Percentiles rank a stretch among this genome's conserved stretches.
phyloP scores from a whole-genome alignment of 2,329 filamentous ascomycete genomes.

The Xylariomycetidae sp. region DNA sequence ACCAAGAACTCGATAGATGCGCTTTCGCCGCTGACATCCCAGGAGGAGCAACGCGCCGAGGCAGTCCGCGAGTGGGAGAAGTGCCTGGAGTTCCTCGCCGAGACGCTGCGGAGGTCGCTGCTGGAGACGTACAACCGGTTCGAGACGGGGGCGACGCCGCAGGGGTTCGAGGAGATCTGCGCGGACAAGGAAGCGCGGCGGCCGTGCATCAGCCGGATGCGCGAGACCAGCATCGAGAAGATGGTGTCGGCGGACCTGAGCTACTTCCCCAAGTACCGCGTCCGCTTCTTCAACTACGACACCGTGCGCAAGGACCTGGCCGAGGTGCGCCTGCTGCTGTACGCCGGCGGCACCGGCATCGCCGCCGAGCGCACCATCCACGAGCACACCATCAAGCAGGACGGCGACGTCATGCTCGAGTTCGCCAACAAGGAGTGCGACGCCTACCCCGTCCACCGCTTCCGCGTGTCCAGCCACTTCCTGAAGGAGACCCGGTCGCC shows the following conservation, averaged over 20 bases:
- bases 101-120: conserved; percentile 35
- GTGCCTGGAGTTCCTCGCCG: conserved; percentile 35
- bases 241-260: conserved; percentile 38
- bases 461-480: conserved; percentile 45
- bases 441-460: conserved; percentile 35
- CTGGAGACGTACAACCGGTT: conserved; percentile 39
- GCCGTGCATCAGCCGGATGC: conserved; percentile 38
- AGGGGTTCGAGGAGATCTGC: conserved; percentile 38
- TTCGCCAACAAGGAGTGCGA: conserved; percentile 39
- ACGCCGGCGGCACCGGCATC: conserved; percentile 34
- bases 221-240: conserved; percentile 37
- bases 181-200: conserved; percentile 35
- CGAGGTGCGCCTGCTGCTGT: conserved; percentile 34
- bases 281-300: conserved; percentile 43
- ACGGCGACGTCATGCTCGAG: conserved; percentile 46
- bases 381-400: conserved; percentile 37
- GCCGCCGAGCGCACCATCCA: conserved; percentile 32
- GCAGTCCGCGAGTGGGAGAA: conserved; percentile 39
- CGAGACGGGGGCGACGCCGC: conserved; percentile 36
- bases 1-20: too few species aligned
- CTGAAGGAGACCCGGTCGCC: conserved; percentile 44
- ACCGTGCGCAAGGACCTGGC: conserved; percentile 35
- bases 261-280: conserved; percentile 39
- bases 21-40: too few species aligned
- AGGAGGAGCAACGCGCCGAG: conserved; percentile 26